These are phyloP conservation scores for Mortierella hygrophila DNA, from an alignment of 192 early-diverging fungal species.

Conservation along the genomic window DNA sequence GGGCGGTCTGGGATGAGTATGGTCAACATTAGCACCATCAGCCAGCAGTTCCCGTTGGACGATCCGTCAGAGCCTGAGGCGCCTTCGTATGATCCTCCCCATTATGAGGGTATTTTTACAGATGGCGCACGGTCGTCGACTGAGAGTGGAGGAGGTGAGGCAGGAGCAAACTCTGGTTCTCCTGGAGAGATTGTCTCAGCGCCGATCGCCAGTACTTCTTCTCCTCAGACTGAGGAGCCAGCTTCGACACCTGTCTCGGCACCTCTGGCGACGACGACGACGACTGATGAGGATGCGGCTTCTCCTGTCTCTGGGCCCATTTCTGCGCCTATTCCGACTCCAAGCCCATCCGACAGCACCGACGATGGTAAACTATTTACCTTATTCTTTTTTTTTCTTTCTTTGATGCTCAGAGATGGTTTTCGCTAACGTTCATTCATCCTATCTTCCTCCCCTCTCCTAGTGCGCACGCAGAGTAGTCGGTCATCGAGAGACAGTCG, in stretches of 20 bases:
- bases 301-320: background rate
- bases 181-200: background rate
- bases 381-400: background rate
- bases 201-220: background rate
- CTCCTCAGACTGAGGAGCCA: background rate
- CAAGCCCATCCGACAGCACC: slow-evolving; percentile 16
- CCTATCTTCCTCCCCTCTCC: background rate
- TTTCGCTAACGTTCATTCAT: background rate
- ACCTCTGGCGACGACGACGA: background rate
- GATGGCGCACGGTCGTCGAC: slow-evolving; percentile 22
- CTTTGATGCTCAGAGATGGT: background rate
- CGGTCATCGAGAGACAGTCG: slow-evolving; percentile 18
- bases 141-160: background rate
- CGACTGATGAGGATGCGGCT: background rate
- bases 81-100: slow-evolving; percentile 48
- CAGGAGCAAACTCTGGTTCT: background rate
- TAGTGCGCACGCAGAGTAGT: slow-evolving; percentile 9
- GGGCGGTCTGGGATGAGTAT: slow-evolving; percentile 35
- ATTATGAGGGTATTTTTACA: slow-evolving; percentile 35
- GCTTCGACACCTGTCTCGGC: background rate
- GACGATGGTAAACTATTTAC: slow-evolving; percentile 21
- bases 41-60: slow-evolving; percentile 27
- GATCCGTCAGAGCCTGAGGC: slow-evolving; percentile 37
- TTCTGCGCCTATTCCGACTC: background rate
- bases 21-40: slow-evolving; percentile 43